phyloP scores from a whole-genome alignment of 2,329 filamentous ascomycete species.

The Penicillium sp. region DNA sequence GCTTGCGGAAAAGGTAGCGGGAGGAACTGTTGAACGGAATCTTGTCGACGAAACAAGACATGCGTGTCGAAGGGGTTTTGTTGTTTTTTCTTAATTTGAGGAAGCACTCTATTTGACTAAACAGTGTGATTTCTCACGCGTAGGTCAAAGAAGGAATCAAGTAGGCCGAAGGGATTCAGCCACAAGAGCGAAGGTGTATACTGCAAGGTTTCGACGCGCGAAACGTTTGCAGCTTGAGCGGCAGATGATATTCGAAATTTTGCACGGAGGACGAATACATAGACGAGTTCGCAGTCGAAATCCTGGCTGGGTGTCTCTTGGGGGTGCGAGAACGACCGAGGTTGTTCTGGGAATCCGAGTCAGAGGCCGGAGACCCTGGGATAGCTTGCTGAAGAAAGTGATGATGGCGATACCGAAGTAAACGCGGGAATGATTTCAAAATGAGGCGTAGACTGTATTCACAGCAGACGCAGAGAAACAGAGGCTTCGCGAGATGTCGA shows the following conservation, averaged over 20 bases:
- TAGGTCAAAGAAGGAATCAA: constrained; percentile 26
- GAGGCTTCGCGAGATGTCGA: constrained; percentile 16
- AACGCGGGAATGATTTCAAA: constrained; percentile 1
- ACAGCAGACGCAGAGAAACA: constrained; percentile 19
- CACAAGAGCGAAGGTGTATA: constrained; percentile 85
- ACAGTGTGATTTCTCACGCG: constrained; percentile 38
- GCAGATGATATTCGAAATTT: constrained; percentile 91
- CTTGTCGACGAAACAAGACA: constrained; percentile 57
- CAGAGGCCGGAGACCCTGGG: constrained; percentile 22
- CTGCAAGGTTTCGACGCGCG: constrained; percentile 93
- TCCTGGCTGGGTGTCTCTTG: constrained; percentile 39
- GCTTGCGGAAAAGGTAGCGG: constrained; percentile 33
- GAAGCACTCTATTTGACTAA: constrained; percentile 7
- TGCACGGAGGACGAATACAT: constrained; percentile 98
- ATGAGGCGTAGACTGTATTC: constrained; percentile 17
- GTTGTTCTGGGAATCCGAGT: constrained; percentile 31
- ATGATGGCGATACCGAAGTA: constrained; percentile 23
- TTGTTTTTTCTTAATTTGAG: constrained; percentile 11
- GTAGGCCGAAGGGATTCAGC: constrained; percentile 60
- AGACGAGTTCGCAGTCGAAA: constrained; percentile 62
- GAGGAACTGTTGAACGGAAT: constrained; percentile 46
- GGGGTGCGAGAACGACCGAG: constrained; percentile 34
- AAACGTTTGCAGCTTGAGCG: constrained; percentile 95
- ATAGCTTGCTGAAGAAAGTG: constrained; percentile 12
- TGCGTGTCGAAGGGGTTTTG: constrained; percentile 46